Evolutionary conservation across 2,329 filamentous ascomycete genomes (phyloP), one percentile per base, ranked within the genome.

Genomic region (Cladosporium oxysporum): DNA sequence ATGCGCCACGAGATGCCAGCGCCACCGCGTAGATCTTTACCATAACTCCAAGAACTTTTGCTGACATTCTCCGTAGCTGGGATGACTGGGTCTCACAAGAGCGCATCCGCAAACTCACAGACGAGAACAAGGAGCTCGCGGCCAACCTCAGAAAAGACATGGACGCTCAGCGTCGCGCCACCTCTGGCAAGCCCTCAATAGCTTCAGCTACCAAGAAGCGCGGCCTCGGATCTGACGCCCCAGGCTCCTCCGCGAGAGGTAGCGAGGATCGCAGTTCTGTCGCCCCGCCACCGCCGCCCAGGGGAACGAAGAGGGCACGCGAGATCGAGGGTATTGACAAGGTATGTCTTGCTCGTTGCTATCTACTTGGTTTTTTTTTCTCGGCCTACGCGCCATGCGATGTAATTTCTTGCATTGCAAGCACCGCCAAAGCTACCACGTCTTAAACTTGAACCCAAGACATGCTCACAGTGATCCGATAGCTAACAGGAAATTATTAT

Each of bases 81-180:
- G 95, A 99, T 81, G 95, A 99, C 81, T 98, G 94, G 94, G 95
- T 98, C 53, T 88, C 91, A 26, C 89, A 93, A 79, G 94, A 98
- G 78, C 91, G 95, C 71, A 90, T 99, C 68, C 90, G 93, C 76
- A 97, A 97, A 81, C 90, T 94, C 77, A 97, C 90, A 61, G 92
- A 96, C 65, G 95, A 98, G 80, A 97, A 98, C 81, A 91, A 92
- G 76, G 92, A 96, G 76, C 86, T 99, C 44, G 93, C 94, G 26
- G 83, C 84, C 64, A 89, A 91, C 77, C 83, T 93, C 33, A 85
- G 88, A 72, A 85, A 88, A 66, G 89, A 92, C 77, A 84, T 88
- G 80, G 88, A 88, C 72, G 81, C 81, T 64, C 84, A 85, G 72
- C 83, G 87, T 78, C 79, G 76, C 71, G 80, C 77, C 61, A 78